A percentile compares a stretch with the other conserved stretches of the same genome.
These are phyloP conservation scores for Fusarium sp. DNA, from an alignment of 2,329 filamentous ascomycete genomes.

Conservation along the genomic window DNA sequence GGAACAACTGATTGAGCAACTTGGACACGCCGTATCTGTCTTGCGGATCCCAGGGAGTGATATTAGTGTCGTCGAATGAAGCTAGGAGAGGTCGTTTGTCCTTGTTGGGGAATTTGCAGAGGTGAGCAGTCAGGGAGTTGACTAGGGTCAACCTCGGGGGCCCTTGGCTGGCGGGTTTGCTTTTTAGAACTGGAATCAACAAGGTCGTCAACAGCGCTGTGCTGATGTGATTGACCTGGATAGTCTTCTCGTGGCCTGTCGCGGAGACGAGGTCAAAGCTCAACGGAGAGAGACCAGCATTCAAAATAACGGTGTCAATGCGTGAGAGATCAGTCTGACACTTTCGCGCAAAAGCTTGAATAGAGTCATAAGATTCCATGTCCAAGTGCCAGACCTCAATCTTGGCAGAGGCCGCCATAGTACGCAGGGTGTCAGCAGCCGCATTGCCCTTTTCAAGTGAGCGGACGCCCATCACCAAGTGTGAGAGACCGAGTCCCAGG, in stretches of 20 bases:
- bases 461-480: constrained; percentile 36
- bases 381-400: constrained; percentile 48
- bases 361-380: constrained; percentile 47
- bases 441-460: constrained; percentile 32
- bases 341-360: constrained; percentile 35
- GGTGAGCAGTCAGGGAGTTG: constrained; percentile 49
- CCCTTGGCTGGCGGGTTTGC: constrained; percentile 2
- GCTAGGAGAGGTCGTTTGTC: constrained; percentile 46
- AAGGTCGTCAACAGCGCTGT: constrained; percentile 50
- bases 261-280: constrained; percentile 31
- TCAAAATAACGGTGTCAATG: constrained; percentile 52
- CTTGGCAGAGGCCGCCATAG: constrained; percentile 7
- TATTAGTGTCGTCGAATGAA: constrained; percentile 47
- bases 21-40: constrained; percentile 53
- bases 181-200: constrained; percentile 44
- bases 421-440: constrained; percentile 26
- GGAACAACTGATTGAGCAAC: constrained; percentile 53
- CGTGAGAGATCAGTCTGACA: constrained; percentile 31
- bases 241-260: constrained; percentile 50
- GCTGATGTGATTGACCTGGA: constrained; percentile 55
- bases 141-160: constrained; percentile 49
- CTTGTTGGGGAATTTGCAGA: constrained; percentile 48
- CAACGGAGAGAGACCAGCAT: constrained; percentile 50
- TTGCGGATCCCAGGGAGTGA: constrained; percentile 36
- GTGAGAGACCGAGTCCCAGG: constrained; percentile 34